Evolutionary conservation across 2,329 filamentous ascomycete genomes (phyloP).

Genomic region (Venturia nashicola): DNA sequence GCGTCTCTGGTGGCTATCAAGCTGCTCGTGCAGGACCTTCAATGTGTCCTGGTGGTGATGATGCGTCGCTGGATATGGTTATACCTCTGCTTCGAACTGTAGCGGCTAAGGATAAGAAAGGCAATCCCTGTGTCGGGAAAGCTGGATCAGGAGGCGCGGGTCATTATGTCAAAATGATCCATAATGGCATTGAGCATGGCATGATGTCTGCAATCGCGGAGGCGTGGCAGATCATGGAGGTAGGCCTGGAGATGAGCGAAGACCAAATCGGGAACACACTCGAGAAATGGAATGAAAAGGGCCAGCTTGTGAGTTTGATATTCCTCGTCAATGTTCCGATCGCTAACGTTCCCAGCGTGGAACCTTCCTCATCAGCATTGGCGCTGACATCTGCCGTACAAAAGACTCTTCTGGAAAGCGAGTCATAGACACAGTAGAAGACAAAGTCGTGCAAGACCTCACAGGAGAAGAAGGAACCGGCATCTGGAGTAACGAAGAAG

Average conservation of each 20-base stretch:
- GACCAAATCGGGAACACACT: constrained; percentile 51
- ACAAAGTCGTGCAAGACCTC: constrained; percentile 61
- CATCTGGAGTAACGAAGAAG: constrained; percentile 52
- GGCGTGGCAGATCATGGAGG: constrained; percentile 51
- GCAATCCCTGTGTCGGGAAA: constrained; percentile 46
- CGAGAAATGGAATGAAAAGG: constrained; percentile 45
- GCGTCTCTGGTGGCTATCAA: constrained; percentile 59
- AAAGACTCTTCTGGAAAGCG: constrained; percentile 32
- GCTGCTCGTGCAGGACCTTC: constrained; percentile 52
- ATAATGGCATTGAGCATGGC: constrained; percentile 63
- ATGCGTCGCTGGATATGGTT: constrained; percentile 42
- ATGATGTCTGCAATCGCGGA: constrained; percentile 56
- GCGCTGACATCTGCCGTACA: constrained; percentile 45
- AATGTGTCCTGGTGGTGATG: constrained; percentile 53
- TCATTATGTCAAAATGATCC: constrained; percentile 66
- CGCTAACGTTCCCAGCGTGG: constrained; percentile 23
- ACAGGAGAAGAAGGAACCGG: constrained; percentile 56
- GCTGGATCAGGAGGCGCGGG: constrained; percentile 52
- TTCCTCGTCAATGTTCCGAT: background rate
- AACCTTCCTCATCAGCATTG: constrained; percentile 53
- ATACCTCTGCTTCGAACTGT: constrained; percentile 50
- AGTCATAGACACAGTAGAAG: constrained; percentile 49
- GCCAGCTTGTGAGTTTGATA: constrained; percentile 35
- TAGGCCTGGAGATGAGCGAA: constrained; percentile 44
- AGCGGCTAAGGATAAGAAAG: constrained; percentile 49